Base-by-base conservation (phyloP, 305 asterid genomes). In the Solanum hybrid region DNA sequence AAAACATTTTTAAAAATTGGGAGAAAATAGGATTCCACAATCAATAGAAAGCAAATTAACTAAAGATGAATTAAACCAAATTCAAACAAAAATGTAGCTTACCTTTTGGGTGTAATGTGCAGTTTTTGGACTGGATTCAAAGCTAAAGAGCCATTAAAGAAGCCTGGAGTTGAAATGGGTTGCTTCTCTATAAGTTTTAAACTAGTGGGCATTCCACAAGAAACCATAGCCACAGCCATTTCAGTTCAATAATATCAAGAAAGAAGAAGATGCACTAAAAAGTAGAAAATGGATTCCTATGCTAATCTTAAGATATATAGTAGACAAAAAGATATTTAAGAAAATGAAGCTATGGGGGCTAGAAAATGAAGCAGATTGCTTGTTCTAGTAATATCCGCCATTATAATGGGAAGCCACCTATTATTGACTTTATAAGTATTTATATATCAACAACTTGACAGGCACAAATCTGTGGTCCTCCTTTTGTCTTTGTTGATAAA, bases 151-250 rank as follows among this genome's bases (percentile, higher is more conserved):
- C 91, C 91, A 15, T 91, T 85, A 40, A 92, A 92, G 85, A 93
- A 88, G 72, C 94, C 90, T 71, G 93, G 90, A 91, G 90, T 94
- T 15, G 86, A 90, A 90, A 85, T 82, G 73, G 94, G 86, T 77
- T 93, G 96, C 94, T 93, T 95, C 92, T 92, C 95, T 89, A 91
- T 72, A 77, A 91, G 92, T 89, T 92, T 94, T 91, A 94, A 91
- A 90, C 82, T 93, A 88, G 90, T 40, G 69, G 69, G 91, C 12
- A 93, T 87, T 87, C 95, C 95, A 88, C 91, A 92, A 45, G 97
- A 96, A 93, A 97, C 97, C 98, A 96, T 95, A 87, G 98, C 93
- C 88, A 93, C 94, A 89, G 95, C 96, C 98, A 95, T 95, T 93
- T 73, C 75, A 88, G 88, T 80, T 72, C 87, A 42, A 75, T 45